Conservation (phyloP, 805 yeast genomes). For the Barnettozyma salicaria region DNA sequence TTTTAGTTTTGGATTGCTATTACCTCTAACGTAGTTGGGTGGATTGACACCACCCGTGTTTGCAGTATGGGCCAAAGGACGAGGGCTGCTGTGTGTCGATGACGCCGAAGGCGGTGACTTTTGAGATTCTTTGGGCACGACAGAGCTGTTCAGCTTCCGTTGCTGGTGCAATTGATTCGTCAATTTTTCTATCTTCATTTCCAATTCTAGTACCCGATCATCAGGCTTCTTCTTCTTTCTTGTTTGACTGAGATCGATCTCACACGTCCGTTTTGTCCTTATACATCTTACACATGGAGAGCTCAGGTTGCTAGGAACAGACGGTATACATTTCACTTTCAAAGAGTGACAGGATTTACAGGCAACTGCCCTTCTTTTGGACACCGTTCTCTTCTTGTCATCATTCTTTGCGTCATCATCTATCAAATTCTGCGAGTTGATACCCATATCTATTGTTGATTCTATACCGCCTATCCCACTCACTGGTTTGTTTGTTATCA, state of each 20-base stretch:
- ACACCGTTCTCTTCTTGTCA: neutral
- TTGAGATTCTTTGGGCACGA: slow-evolving; percentile 7
- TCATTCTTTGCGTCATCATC: neutral
- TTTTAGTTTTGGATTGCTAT: neutral
- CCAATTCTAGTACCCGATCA: slow-evolving; percentile 29
- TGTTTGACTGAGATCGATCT: slow-evolving; percentile 56
- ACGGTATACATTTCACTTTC: slow-evolving; percentile 80
- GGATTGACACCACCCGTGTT: slow-evolving; percentile 2
- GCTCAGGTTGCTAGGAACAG: slow-evolving; percentile 47
- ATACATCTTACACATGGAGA: slow-evolving; percentile 73
- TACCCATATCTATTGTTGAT: no score
- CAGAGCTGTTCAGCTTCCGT: slow-evolving; percentile 4
- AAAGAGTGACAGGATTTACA: slow-evolving; percentile 74
- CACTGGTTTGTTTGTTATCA: no score
- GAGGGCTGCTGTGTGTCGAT: slow-evolving; percentile 8
- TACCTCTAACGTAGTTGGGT: slow-evolving; percentile 4
- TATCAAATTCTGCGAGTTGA: no score
- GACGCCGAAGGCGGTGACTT: slow-evolving; percentile 4
- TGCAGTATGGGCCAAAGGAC: slow-evolving; percentile 3
- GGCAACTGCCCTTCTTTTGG: slow-evolving; percentile 40
- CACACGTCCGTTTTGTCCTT: slow-evolving; percentile 58
- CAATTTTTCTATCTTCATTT: slow-evolving; percentile 25
- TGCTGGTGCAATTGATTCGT: slow-evolving; percentile 16
- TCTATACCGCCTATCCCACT: no score
- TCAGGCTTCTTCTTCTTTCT: slow-evolving; percentile 39